Conservation (phyloP, 2,329 filamentous ascomycete genomes). For the Cladophialophora immunda region DNA sequence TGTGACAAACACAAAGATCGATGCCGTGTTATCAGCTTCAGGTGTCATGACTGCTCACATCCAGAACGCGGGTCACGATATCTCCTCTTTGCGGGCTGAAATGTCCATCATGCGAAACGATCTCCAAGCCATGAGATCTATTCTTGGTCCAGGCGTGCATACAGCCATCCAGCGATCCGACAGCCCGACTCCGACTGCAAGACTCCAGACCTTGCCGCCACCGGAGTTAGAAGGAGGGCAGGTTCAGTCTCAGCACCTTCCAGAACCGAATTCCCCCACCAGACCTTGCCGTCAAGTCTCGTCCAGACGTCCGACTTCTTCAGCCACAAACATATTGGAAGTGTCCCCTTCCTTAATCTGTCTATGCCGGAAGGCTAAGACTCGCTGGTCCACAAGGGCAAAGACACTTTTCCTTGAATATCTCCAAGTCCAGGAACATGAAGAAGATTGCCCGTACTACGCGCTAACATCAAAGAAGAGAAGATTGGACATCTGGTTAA, state of each 20-base stretch:
- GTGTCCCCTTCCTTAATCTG: not conserved
- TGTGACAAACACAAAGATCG: slow-evolving; percentile 11
- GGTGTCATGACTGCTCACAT: not conserved
- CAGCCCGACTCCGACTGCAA: not conserved
- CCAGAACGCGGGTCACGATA: slow-evolving; percentile 5
- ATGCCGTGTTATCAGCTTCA: slow-evolving; percentile 8
- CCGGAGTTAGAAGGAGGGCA: not conserved
- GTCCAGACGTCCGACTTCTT: not conserved
- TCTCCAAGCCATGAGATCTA: slow-evolving; percentile 1
- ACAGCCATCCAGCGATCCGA: not conserved
- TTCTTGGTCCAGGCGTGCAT: slow-evolving; percentile 4
- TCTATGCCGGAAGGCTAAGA: not conserved
- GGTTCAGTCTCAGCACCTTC: not conserved
- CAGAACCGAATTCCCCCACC: not conserved
- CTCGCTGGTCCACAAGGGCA: not conserved
- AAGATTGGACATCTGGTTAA: slow-evolving; percentile 1
- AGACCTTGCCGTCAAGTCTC: not conserved
- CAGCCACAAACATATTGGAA: not conserved
- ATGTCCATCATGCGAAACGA: not conserved
- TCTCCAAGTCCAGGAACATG: not conserved
- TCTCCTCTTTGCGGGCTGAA: slow-evolving; percentile 2
- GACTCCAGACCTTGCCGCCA: not conserved
- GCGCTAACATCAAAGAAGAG: not conserved
- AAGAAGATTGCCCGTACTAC: slow-evolving; percentile 5
- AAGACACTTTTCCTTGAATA: not conserved